Evolutionary conservation across 1,139 yeast species (phyloP), one percentile per base, ranked within the genome.

Genomic region (Geotrichum fermentans): DNA sequence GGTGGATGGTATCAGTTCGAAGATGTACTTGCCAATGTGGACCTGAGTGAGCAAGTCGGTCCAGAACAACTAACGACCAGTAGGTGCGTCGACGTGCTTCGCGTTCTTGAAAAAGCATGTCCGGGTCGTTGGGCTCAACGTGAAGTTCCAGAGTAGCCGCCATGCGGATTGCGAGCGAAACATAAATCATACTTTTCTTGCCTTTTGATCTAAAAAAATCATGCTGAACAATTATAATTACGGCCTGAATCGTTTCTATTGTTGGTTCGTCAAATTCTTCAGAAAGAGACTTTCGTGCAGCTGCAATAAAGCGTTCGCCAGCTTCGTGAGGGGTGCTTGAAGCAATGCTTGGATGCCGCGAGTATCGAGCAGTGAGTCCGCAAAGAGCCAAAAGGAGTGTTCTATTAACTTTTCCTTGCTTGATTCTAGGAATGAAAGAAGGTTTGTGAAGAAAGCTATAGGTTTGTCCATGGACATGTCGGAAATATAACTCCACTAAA

Each of bases 21-120:
- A 60, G 54, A 50, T 59, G 55, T n/a, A 63, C 55, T n/a, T 65
- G 57, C 55, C 69, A 64, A 36, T 64, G 58, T 10, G 66, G 65
- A n/a, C 68, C 64, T 3, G 68, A 61, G 43, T 68, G 70, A 6
- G 66, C 68, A 32, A 68, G 57, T 14, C 72, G 56, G 49, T 68
- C 72, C 29, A 68, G 56, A 6, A 64, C 66, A 18, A 66, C 60
- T 36, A 68, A 55, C 7, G 68, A 61, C 72, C 72, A 68, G 55
- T 64, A 68, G 1, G 70, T 64, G 30, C 71, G 55, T 21, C 72
- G 56, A 1, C 70, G 58, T 32, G 58, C 56, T 49, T 68, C 72
- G 17, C 66, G 60, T 34, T 67, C 69, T 16, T 63, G 53, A 63
- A 68, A 67, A 0, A 65, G 52, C 28, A 62, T 54, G 8, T 56